Base-by-base conservation (phyloP, 495 filamentous ascomycete species). In the Chaetomium fimeti region DNA sequence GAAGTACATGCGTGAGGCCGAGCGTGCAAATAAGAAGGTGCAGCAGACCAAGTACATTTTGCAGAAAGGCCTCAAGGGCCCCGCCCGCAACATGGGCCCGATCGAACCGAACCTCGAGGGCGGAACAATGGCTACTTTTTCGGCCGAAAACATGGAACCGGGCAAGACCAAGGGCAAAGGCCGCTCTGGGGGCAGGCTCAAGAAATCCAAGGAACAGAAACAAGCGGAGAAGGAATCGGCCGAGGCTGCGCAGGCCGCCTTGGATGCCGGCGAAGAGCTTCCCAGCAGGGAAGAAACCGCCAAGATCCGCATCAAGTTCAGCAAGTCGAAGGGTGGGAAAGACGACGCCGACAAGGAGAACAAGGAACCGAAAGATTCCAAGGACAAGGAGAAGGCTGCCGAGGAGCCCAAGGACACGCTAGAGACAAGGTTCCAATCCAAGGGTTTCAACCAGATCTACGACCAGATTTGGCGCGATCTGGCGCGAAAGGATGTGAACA, bases 381-480 rank as follows among this genome's bases (percentile, higher is more conserved):
- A 86, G 75, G 85, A 89, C 25, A 90, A 89, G 68, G 84, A 83
- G 66, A 79, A 84, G 65, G 85, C 85, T 2, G 87, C 84, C 16
- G 82, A 82, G 59, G 79, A 82, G 45, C 77, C 78, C 12, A 77
- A 81, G 48, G 80, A 82, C 40, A 71, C 76, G 42, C 73, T 80
- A 36, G 79, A 82, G 66, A 75, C 76, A 59, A 83, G 84, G 60
- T 94, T 89, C 77, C 89, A 88, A 65, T 92, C 91, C 40, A 96
- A 97, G 73, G 90, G 90, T 25, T 98, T 94, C 79, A 91, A 93
- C 68, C 93, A 96, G 76, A 94, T 99, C 43, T 97, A 96, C 76
- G 94, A 96, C 71, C 92, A 97, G 77, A 99, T 99, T 67, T 96
- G 91, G 91, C 89, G 92, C 29, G 94, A 99, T 70, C 88, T 98